Conservation (phyloP, 1,284 basidiomycete species). For the Wallemia ichthyophaga region DNA sequence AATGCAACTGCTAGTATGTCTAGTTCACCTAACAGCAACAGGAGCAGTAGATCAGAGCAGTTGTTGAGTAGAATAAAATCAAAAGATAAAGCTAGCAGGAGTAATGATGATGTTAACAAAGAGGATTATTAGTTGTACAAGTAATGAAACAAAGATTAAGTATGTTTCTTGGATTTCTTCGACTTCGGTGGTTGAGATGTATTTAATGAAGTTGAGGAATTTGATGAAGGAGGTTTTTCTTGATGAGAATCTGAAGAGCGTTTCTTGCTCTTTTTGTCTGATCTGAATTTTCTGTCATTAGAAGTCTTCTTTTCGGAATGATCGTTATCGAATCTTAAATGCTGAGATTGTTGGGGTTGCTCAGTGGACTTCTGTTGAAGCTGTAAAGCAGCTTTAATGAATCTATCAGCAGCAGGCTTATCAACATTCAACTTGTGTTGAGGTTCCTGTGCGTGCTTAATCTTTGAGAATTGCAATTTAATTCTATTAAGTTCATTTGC, state of each 20-base stretch:
- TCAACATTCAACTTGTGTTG: conserved; percentile 28
- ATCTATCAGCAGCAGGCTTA: conserved; percentile 41
- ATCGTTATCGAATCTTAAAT: background rate
- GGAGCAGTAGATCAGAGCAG: background rate
- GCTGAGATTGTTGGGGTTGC: background rate
- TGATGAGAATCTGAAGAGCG: background rate
- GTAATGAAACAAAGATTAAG: background rate
- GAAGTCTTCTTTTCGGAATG: background rate
- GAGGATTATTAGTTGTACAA: background rate
- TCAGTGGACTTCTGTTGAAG: conserved; percentile 22
- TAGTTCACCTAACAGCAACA: background rate
- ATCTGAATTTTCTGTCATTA: background rate
- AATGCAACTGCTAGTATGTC: background rate
- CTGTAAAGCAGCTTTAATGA: conserved; percentile 50
- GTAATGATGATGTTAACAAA: background rate
- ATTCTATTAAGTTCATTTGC: conserved; percentile 39
- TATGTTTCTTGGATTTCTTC: background rate
- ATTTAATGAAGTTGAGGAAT: too few relatives aligned
- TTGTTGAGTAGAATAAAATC: background rate
- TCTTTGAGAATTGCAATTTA: conserved; percentile 44
- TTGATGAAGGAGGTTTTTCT: too few relatives aligned
- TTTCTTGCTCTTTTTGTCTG: background rate
- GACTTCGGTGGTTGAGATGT: background rate
- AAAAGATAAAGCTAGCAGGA: background rate
- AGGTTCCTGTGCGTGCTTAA: conserved; percentile 28